A percentile compares a stretch with the other conserved stretches of the same genome.
These are phyloP conservation scores for Astrothelium subdiscretum DNA, from an alignment of 495 filamentous ascomycete genomes.

Conservation along the genomic window DNA sequence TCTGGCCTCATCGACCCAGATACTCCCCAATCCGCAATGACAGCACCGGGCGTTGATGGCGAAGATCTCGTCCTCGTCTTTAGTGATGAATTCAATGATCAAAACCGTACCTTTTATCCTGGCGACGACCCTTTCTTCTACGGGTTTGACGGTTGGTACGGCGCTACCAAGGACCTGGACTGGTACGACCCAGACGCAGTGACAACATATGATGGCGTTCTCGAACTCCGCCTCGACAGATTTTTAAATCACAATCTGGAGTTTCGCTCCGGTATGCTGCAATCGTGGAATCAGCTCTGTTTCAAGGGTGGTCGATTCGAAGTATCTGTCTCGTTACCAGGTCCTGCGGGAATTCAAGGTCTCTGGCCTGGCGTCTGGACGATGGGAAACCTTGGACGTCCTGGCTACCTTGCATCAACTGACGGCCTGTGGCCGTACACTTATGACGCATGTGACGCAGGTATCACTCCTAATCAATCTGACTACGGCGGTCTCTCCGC, in stretches of 20 bases:
- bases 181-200: constrained; percentile 29
- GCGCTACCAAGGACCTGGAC: constrained; percentile 24
- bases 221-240: constrained; percentile 21
- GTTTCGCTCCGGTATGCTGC: constrained; percentile 27
- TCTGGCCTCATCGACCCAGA: constrained; percentile 22
- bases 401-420: constrained; percentile 18
- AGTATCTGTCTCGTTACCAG: constrained; percentile 23
- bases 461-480: constrained; percentile 26
- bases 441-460: constrained; percentile 24
- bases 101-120: constrained; percentile 22
- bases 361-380: constrained; percentile 29
- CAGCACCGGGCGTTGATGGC: constrained; percentile 13
- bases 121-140: constrained; percentile 24
- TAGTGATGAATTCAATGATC: constrained; percentile 26
- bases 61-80: constrained; percentile 23
- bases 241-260: constrained; percentile 22
- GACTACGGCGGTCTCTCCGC: constrained; percentile 18
- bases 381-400: constrained; percentile 22
- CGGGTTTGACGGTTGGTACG: constrained; percentile 25
- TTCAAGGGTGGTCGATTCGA: constrained; percentile 26
- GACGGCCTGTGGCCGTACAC: constrained; percentile 25
- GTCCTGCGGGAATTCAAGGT: constrained; percentile 18
- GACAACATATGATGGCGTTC: constrained; percentile 20
- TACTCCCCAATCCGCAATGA: constrained; percentile 19
- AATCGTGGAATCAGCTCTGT: constrained; percentile 26